Base-by-base conservation (phyloP, 2,329 filamentous ascomycete genomes). In the Zymoseptoria pseudotritici region DNA sequence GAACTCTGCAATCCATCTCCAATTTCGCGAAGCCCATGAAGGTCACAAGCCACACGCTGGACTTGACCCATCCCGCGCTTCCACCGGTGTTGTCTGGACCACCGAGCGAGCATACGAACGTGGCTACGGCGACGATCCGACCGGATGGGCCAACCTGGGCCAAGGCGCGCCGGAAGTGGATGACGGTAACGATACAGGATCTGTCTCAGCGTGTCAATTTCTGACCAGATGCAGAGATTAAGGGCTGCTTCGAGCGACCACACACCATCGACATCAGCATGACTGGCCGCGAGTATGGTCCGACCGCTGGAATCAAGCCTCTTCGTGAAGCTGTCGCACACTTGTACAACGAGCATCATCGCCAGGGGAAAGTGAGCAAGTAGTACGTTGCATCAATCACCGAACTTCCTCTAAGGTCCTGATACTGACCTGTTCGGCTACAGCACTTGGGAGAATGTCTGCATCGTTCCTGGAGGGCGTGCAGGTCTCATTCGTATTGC, bases 141-240 rank as follows among this genome's bases (percentile, higher is more conserved):
- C 88, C 2, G 77, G 81, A 64, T 97, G 93, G 93, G 91, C 93
- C 61, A 97, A 97, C 74, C 80, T 97, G 57, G 93, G 93, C 31
- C 93, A 97, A 78, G 92, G 92, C 67, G 92, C 92, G 17, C 92
- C 92, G 51, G 91, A 97, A 75, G 93, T 95, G 63, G 93, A 96
- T 69, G 73, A 75, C 62, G 91, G 93, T 67, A 96, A 95, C 76
- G 95, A 96, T 26, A 22, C 8, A 24, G 55, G 13, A 57, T 6
- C n/a, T 11, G 21, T 29, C 24, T 55, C 31, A 6, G 21, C 21
- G 17, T 21, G 9, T 31, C 90, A 95, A 66, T 22, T 31, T 21
- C 50, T 58, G 24, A 58, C 54, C n/a, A 9, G 49, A 7, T 19
- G 22, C 53, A 69, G 91, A 94, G 65, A 97, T 97, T 69, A 83